These are phyloP conservation scores for Tulasnella sp. DNA, from an alignment of 768 basidiomycete genomes.

Conservation along the genomic window DNA sequence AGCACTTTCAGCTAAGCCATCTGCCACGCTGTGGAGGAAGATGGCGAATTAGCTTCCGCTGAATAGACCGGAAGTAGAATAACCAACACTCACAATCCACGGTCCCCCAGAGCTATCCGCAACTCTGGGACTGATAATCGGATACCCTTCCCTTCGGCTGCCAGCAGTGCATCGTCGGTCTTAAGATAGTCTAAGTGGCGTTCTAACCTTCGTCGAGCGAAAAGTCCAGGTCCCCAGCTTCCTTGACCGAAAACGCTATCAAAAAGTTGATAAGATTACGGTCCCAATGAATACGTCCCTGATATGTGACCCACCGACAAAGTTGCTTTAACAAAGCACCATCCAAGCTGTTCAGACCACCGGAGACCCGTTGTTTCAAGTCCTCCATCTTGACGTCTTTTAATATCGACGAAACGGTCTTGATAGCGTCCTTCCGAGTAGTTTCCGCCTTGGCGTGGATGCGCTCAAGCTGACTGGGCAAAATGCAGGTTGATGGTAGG, in stretches of 20 bases:
- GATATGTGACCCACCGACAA: constrained; percentile 41
- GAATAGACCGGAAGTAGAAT: not conserved
- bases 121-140: constrained; percentile 44
- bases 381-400: constrained; percentile 21
- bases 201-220: constrained; percentile 28
- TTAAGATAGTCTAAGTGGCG: constrained; percentile 33
- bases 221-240: constrained; percentile 28
- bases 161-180: constrained; percentile 53
- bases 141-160: constrained; percentile 35
- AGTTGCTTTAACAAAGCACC: constrained; percentile 32
- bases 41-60: not conserved
- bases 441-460: constrained; percentile 34
- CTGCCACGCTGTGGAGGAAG: not conserved
- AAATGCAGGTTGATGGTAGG: constrained; percentile 77
- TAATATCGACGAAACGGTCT: not conserved
- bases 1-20: not conserved
- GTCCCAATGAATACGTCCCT: not conserved
- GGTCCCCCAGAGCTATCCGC: constrained; percentile 55
- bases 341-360: constrained; percentile 24
- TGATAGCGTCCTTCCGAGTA: constrained; percentile 15
- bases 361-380: constrained; percentile 31
- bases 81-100: constrained; percentile 53
- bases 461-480: constrained; percentile 68
- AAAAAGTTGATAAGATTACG: constrained; percentile 22
- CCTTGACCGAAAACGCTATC: constrained; percentile 28